Evolutionary conservation across 768 basidiomycete genomes (phyloP).

Genomic region (Termitomyces sp.): DNA sequence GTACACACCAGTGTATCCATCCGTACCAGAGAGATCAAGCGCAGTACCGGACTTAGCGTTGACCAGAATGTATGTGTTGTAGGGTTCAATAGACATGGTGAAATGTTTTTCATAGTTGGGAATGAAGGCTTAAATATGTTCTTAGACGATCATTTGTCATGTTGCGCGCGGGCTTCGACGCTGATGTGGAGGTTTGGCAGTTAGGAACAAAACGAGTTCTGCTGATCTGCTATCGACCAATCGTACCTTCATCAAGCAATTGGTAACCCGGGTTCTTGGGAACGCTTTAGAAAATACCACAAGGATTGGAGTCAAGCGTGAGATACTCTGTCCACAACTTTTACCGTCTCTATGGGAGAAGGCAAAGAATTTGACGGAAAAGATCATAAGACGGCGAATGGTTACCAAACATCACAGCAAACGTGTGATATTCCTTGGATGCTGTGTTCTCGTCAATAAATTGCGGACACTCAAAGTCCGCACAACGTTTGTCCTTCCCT

Average conservation of each 20-base stretch:
- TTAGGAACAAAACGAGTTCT: background rate
- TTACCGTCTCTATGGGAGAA: background rate
- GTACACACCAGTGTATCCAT: constrained; percentile 28
- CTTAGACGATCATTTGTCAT: background rate
- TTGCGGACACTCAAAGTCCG: too few relatives aligned
- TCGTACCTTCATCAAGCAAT: background rate
- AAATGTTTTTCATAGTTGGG: background rate
- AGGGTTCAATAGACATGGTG: constrained; percentile 14
- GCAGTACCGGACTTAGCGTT: constrained; percentile 32
- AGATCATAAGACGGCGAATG: background rate
- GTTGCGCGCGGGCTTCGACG: background rate
- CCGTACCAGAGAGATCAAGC: constrained; percentile 45
- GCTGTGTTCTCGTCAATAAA: background rate
- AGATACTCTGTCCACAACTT: background rate
- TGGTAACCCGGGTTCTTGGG: background rate
- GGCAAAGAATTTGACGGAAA: background rate
- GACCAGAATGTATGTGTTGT: constrained; percentile 13
- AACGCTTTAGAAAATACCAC: background rate
- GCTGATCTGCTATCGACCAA: constrained; percentile 10
- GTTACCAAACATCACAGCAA: too few relatives aligned
- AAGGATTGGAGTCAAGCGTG: background rate
- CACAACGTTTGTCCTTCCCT: background rate
- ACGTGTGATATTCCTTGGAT: background rate
- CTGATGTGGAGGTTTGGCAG: background rate
- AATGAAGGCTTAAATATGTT: background rate